A percentile compares a stretch with the other conserved stretches of the same genome.
Conservation (phyloP, 2,329 filamentous ascomycete genomes). For the Emericellopsis cladophorae region DNA sequence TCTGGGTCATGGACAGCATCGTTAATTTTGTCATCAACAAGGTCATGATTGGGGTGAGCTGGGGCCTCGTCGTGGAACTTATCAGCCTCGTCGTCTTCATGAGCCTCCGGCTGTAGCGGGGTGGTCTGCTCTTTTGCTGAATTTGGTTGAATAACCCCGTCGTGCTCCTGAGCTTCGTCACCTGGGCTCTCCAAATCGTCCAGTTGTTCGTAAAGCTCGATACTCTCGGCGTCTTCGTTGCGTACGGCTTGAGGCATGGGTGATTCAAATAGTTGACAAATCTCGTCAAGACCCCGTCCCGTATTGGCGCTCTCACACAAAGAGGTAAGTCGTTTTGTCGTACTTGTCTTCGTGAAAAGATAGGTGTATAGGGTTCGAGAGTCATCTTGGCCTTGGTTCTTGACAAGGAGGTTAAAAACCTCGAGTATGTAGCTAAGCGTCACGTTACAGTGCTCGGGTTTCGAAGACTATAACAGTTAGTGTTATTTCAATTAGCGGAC, state of each 20-base stretch:
- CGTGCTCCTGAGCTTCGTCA: not conserved
- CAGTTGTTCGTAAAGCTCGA: slow-evolving; percentile 2
- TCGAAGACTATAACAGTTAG: slow-evolving; percentile 17
- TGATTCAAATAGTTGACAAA: slow-evolving; percentile 23
- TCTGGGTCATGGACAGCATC: too few species aligned
- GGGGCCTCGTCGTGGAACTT: too few species aligned
- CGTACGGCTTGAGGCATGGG: slow-evolving; percentile 8
- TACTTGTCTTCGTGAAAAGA: slow-evolving; percentile 25
- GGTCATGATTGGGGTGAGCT: too few species aligned
- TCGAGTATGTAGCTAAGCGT: slow-evolving; percentile 27
- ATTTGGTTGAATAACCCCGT: not conserved
- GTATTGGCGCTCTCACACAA: slow-evolving; percentile 27
- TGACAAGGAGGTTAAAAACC: slow-evolving; percentile 27
- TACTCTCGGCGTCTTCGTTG: slow-evolving; percentile 7
- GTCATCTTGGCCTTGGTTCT: slow-evolving; percentile 27
- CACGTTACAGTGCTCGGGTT: slow-evolving; percentile 18
- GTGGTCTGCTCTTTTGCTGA: not conserved
- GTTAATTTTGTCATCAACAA: too few species aligned
- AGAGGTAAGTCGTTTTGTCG: slow-evolving; percentile 23
- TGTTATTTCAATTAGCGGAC: slow-evolving; percentile 10
- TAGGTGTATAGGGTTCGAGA: slow-evolving; percentile 27
- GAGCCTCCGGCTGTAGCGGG: slow-evolving; percentile 1
- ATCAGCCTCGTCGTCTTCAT: not conserved
- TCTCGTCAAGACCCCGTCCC: slow-evolving; percentile 26
- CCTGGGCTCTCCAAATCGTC: slow-evolving; percentile 12